These are phyloP conservation scores for Lasiosphaeris hirsuta DNA, from an alignment of 495 filamentous ascomycete genomes.

Conservation along the genomic window DNA sequence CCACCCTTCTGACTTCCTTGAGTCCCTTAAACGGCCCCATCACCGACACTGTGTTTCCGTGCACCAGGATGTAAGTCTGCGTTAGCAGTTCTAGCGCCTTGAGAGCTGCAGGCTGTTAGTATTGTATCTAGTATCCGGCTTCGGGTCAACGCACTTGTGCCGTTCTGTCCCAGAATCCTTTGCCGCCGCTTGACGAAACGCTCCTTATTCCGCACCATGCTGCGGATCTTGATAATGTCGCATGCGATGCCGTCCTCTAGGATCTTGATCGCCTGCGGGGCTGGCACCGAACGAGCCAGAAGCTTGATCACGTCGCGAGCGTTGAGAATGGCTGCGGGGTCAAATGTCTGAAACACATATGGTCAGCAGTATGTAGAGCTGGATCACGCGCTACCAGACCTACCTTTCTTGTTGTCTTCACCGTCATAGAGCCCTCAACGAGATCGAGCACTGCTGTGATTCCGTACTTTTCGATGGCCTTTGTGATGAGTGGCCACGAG, in stretches of 20 bases:
- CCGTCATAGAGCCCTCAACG: constrained; percentile 92
- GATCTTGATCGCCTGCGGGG: constrained; percentile 89
- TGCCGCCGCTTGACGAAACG: constrained; percentile 96
- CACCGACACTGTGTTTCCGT: constrained; percentile 90
- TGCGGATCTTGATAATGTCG: constrained; percentile 91
- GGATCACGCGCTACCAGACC: background rate
- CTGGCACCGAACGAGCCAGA: constrained; percentile 85
- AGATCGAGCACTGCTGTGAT: constrained; percentile 90
- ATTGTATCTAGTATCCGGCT: background rate
- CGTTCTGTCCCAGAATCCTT: constrained; percentile 69
- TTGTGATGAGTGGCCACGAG: constrained; percentile 82
- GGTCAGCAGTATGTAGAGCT: background rate
- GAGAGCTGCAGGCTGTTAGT: constrained; percentile 37
- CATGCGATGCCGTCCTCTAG: constrained; percentile 84
- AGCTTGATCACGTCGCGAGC: constrained; percentile 93
- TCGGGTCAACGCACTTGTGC: constrained; percentile 25
- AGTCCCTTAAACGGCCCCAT: constrained; percentile 92
- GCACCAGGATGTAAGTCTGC: constrained; percentile 87
- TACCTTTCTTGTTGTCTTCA: constrained; percentile 75
- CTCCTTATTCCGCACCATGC: constrained; percentile 89
- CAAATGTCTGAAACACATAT: constrained; percentile 63
- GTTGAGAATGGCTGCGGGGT: constrained; percentile 91
- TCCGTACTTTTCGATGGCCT: constrained; percentile 72
- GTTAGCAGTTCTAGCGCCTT: constrained; percentile 97
- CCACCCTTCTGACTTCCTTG: constrained; percentile 84